Percentiles rank a stretch among this genome's conserved stretches.
Conservation (phyloP, 768 basidiomycete species). For the Termitomyces sp. region DNA sequence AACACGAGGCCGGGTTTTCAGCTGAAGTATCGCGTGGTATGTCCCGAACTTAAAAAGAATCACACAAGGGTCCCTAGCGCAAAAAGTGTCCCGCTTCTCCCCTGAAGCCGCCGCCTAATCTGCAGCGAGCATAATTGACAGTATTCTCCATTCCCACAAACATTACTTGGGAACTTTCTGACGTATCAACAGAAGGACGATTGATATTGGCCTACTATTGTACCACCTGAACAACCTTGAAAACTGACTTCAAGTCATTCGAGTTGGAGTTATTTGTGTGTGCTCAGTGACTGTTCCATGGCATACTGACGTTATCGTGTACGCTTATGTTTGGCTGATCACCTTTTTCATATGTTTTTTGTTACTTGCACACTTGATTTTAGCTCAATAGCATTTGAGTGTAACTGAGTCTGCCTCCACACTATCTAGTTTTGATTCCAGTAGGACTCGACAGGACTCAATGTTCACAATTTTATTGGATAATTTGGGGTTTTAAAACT, state of each 20-base stretch:
- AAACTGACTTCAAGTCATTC: neutral
- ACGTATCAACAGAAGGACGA: neutral
- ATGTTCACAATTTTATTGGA: too few species aligned
- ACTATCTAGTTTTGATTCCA: too few species aligned
- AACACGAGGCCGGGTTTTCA: neutral
- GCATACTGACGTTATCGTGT: too few species aligned
- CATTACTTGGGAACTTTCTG: neutral
- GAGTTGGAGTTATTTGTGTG: neutral
- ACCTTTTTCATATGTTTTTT: too few species aligned
- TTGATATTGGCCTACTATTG: neutral
- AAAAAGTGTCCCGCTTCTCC: neutral
- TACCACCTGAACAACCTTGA: neutral
- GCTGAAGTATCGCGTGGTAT: neutral
- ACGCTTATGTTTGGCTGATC: too few species aligned
- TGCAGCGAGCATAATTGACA: neutral
- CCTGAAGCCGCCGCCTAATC: neutral
- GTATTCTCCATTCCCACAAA: neutral
- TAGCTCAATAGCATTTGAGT: too few species aligned
- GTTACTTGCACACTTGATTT: too few species aligned
- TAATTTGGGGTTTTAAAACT: too few species aligned
- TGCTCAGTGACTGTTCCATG: too few species aligned
- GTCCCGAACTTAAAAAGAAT: neutral
- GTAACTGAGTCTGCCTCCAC: too few species aligned
- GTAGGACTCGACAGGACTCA: too few species aligned
- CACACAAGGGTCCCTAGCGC: neutral